Evolutionary conservation across 1,139 yeast genomes (phyloP), one percentile per base, ranked within the genome.

Genomic region (Magnusiomyces fungicola): DNA sequence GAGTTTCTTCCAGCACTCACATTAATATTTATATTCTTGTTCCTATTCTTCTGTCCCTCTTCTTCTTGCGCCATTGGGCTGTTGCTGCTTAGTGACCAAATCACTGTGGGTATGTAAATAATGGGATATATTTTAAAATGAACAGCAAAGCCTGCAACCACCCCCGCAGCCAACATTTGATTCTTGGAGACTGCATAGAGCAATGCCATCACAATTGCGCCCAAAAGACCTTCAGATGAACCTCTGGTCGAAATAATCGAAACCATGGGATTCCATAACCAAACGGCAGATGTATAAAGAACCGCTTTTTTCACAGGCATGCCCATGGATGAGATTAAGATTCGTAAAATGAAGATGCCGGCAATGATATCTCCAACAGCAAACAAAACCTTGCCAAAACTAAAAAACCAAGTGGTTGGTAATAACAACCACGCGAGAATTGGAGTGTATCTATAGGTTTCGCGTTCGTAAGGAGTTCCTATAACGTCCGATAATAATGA

Each of bases 181-280:
- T 68, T 66, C 10, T 62, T 63, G 56, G 78, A 80, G 1, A 86
- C 70, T 0, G 70, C 67, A 66, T 69, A 70, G 34, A 70, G 56
- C 41, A 83, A 71, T 14, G 75, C 64, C 75, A 89, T 77, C 2
- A 89, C 76, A 59, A 90, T 71, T 24, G 86, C 90, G 1, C 95
- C 88, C 43, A 92, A 69, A 1, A 92, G 73, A 54, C 97, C 90
- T 63, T 92, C 98, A 0, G 96, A 84, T 21, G 95, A 86, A 0
- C 98, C 98, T 50, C 98, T 71, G 0, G 97, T 89, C 55, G 95
- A 83, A 42, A 92, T 92, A 1, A 96, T 89, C 30, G 85, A 80
- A 0, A 90, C 98, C 94, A 92, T 86, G 12, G 98, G 98, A 64
- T 92, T 92, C 58, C 88, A 72, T 38, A 92, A 71, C 98, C 98